These are phyloP conservation scores for Magnolia sinica DNA, from an alignment of 164 flowering plant species.

Conservation along the genomic window DNA sequence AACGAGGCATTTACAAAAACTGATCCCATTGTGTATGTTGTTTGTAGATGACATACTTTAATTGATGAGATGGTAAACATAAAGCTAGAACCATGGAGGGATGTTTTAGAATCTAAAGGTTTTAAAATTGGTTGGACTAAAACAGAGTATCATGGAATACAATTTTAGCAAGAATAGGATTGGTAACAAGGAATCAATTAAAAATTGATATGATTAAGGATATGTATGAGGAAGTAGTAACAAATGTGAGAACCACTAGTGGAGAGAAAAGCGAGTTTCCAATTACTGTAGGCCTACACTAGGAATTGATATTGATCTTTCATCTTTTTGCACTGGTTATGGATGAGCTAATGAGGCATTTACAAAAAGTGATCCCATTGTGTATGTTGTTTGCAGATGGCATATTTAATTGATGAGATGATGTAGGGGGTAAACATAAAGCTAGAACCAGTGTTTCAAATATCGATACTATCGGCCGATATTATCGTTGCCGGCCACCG, in stretches of 20 bases:
- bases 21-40: not conserved
- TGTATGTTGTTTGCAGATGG: too few species aligned
- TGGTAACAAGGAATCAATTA: not conserved
- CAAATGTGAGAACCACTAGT: too few species aligned
- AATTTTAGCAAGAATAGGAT: not conserved
- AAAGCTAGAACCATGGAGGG: not conserved
- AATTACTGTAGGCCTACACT: too few species aligned
- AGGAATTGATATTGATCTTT: too few species aligned
- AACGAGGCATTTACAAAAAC: not conserved
- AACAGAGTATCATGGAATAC: not conserved
- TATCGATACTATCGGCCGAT: too few species aligned
- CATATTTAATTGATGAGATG: not conserved
- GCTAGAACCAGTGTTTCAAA: not conserved
- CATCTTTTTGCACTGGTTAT: too few species aligned
- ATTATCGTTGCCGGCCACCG: too few species aligned
- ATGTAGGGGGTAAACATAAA: not conserved
- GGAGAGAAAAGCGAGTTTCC: too few species aligned
- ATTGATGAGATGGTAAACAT: not conserved
- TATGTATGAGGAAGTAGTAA: too few species aligned
- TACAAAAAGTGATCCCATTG: too few species aligned
- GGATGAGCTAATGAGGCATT: too few species aligned
- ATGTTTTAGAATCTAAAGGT: not conserved
- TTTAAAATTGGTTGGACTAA: not conserved
- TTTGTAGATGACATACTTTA: not conserved
- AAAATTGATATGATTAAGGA: too few species aligned